phyloP scores from a whole-genome alignment of 257 asterid species.

The Misopates orontium region DNA sequence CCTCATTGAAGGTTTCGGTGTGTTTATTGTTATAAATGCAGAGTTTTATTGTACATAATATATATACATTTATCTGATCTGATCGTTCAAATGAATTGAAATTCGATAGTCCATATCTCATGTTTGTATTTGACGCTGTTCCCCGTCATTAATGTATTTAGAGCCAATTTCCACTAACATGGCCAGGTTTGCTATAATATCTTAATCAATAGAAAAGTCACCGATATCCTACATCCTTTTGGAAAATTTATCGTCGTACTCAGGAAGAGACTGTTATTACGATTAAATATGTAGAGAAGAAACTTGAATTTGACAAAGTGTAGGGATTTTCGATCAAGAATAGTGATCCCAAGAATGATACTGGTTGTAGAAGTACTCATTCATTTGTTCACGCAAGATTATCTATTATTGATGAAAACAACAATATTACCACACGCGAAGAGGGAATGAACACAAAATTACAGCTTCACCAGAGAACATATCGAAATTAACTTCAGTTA shows the following conservation, averaged over 20 bases:
- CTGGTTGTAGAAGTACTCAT: no score
- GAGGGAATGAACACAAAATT: not conserved
- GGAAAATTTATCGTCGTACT: no score
- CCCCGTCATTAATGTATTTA: no score
- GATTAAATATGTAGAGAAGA: no score
- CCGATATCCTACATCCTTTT: not conserved
- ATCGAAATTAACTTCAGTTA: not conserved
- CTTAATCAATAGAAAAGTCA: not conserved
- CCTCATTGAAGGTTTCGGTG: slow-evolving; percentile 17
- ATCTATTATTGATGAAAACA: not conserved
- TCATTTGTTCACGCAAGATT: no score
- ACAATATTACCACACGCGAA: not conserved
- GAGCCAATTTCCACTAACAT: not conserved
- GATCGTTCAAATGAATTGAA: not conserved
- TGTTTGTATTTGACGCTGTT: no score
- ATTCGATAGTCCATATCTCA: not conserved
- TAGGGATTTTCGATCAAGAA: not conserved
- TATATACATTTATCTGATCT: not conserved
- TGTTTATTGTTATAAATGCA: not conserved
- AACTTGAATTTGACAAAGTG: no score
- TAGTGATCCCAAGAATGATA: not conserved
- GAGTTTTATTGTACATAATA: not conserved
- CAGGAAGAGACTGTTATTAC: no score
- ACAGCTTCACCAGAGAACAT: not conserved
- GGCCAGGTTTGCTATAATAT: not conserved